Conservation (phyloP, 2,329 filamentous ascomycete genomes). For the Botrytis paeoniae region DNA sequence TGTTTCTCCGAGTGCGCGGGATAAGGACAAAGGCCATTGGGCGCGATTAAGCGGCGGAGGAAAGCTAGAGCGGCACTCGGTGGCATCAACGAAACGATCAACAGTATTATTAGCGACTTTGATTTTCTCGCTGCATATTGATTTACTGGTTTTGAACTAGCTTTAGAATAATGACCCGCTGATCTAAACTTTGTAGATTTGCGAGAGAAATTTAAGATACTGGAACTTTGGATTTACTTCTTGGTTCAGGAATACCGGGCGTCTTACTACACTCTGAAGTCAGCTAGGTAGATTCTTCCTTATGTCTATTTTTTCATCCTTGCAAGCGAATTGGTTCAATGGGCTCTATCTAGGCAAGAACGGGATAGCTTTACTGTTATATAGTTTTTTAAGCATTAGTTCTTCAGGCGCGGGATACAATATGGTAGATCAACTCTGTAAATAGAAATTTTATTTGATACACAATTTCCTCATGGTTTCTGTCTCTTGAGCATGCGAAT, state of each 20-base stretch:
- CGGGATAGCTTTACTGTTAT: background rate
- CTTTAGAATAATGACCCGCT: background rate
- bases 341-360: background rate
- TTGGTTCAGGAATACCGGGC: too few species aligned
- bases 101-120: background rate
- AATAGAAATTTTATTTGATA: background rate
- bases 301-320: background rate
- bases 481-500: background rate
- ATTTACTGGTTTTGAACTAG: background rate
- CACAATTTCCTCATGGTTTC: rapidly evolving
- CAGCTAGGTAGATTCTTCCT: background rate
- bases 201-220: background rate
- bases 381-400: background rate
- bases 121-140: background rate
- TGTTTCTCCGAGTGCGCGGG: background rate
- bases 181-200: background rate
- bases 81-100: background rate
- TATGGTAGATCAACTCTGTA: background rate
- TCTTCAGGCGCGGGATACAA: background rate
- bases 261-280: background rate
- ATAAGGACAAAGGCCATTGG: background rate
- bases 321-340: background rate
- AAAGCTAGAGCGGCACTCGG: background rate
- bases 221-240: background rate
- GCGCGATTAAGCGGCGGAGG: background rate